Percentiles rank a stretch among this genome's conserved stretches.
These are phyloP conservation scores for Coemansia sp. DNA, from an alignment of 192 early-diverging fungal genomes.

Conservation along the genomic window DNA sequence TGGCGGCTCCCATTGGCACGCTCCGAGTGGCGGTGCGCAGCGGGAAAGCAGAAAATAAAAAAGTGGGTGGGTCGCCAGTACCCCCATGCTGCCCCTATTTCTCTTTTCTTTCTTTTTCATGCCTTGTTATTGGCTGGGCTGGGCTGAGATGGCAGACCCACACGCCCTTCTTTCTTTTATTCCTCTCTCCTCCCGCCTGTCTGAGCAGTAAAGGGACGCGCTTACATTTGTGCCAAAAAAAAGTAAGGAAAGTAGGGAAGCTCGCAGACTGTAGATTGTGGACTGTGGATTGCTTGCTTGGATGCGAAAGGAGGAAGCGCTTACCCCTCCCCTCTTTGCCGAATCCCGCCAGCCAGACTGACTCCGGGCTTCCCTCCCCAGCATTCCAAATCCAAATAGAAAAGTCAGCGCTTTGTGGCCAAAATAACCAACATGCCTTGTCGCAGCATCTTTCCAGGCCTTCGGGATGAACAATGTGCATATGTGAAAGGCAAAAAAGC, in stretches of 20 bases:
- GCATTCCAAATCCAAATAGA: not conserved
- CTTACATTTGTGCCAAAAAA: too few species aligned
- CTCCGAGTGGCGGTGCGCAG: slow-evolving; percentile 48
- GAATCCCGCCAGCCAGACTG: too few species aligned
- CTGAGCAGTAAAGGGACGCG: too few species aligned
- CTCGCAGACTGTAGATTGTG: too few species aligned
- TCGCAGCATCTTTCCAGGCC: not conserved
- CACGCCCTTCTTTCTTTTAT: not conserved
- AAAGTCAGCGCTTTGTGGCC: not conserved
- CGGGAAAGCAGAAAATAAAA: not conserved
- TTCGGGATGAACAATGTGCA: slow-evolving; percentile 9
- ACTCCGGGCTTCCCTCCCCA: too few species aligned
- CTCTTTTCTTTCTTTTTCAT: not conserved
- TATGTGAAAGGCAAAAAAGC: not conserved
- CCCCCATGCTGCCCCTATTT: not conserved
- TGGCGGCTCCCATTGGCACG: slow-evolving; percentile 50
- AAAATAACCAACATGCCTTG: not conserved
- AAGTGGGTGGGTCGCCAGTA: not conserved
- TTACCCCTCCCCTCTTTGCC: too few species aligned
- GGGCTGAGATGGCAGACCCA: too few species aligned
- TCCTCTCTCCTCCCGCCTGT: too few species aligned
- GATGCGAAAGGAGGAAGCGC: too few species aligned
- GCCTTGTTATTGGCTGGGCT: not conserved
- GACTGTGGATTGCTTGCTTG: too few species aligned
- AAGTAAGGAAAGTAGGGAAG: too few species aligned